Conservation (phyloP, 192 early-diverging fungal genomes). For the Linnemannia hyalina region DNA sequence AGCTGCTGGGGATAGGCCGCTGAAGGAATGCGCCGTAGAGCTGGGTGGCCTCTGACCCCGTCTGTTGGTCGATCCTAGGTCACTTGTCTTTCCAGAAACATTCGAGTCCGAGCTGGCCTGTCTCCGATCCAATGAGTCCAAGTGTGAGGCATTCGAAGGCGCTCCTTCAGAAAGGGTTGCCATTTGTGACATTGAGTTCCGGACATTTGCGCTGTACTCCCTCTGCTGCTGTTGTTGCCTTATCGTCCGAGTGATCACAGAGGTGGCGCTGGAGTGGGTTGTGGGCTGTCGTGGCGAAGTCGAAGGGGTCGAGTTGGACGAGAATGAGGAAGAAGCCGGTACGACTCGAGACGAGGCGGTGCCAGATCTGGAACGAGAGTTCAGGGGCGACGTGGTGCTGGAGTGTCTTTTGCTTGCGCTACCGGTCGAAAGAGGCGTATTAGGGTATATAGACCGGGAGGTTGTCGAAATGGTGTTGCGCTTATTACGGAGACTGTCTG, state of each 20-base stretch:
- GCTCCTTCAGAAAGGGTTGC: conserved; percentile 9
- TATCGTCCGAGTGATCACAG: conserved; percentile 9
- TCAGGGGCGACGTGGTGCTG: conserved; percentile 21
- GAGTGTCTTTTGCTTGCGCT: conserved; percentile 32
- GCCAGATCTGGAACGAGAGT: conserved; percentile 9
- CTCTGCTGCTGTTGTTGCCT: conserved; percentile 32
- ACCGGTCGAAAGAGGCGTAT: conserved; percentile 4
- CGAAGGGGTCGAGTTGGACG: conserved; percentile 43
- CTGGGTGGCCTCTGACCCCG: conserved; percentile 15
- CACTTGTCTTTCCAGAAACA: neutral
- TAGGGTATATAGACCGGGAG: conserved; percentile 32
- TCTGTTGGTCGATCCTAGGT: neutral
- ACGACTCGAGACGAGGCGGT: conserved; percentile 17
- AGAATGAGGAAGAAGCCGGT: conserved; percentile 18
- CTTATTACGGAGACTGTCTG: conserved; percentile 33
- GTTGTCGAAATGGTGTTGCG: conserved; percentile 44
- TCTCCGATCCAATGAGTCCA: neutral
- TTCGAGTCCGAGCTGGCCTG: neutral
- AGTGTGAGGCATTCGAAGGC: neutral
- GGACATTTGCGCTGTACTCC: conserved; percentile 29
- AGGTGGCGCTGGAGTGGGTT: neutral
- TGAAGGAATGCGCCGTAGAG: conserved; percentile 5
- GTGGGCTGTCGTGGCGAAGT: conserved; percentile 30
- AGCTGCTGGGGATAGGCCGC: conserved; percentile 39
- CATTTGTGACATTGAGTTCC: conserved; percentile 36